phyloP scores from a whole-genome alignment of 495 filamentous ascomycete genomes.

The Schizothecium vesticola region DNA sequence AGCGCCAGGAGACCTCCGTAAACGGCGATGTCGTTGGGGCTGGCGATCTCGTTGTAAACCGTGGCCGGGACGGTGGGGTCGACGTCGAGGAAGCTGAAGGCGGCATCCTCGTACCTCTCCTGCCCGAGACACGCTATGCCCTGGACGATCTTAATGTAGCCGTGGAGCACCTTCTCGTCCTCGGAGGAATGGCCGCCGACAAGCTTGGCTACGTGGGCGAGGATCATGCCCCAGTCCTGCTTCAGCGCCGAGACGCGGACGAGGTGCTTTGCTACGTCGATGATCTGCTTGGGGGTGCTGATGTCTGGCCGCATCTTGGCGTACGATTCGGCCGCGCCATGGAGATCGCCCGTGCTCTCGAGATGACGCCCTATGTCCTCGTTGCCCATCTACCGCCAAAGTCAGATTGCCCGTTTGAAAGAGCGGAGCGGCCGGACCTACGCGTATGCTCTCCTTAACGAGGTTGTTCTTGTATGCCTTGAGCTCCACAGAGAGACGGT shows the following conservation, averaged over 20 bases:
- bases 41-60: conserved; percentile 66
- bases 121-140: conserved; percentile 67
- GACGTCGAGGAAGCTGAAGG: conserved; percentile 61
- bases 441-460: conserved; percentile 94
- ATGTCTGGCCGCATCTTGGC: conserved; percentile 44
- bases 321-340: conserved; percentile 36
- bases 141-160: conserved; percentile 60
- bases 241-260: conserved; percentile 38
- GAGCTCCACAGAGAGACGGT: conserved; percentile 73
- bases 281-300: conserved; percentile 38
- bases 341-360: conserved; percentile 39
- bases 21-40: conserved; percentile 81
- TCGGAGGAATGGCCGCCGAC: conserved; percentile 44
- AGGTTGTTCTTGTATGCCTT: conserved; percentile 96
- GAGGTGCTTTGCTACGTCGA: conserved; percentile 40
- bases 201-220: conserved; percentile 65
- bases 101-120: conserved; percentile 65
- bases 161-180: conserved; percentile 54
- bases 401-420: background rate
- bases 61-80: conserved; percentile 46
- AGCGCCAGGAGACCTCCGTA: conserved; percentile 90
- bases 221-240: conserved; percentile 47
- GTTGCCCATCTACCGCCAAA: conserved; percentile 36
- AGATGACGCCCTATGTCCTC: conserved; percentile 45
- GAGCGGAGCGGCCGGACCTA: conserved; percentile 35